Conservation (phyloP, 306 rosid genomes). For the Malus sieversii region DNA sequence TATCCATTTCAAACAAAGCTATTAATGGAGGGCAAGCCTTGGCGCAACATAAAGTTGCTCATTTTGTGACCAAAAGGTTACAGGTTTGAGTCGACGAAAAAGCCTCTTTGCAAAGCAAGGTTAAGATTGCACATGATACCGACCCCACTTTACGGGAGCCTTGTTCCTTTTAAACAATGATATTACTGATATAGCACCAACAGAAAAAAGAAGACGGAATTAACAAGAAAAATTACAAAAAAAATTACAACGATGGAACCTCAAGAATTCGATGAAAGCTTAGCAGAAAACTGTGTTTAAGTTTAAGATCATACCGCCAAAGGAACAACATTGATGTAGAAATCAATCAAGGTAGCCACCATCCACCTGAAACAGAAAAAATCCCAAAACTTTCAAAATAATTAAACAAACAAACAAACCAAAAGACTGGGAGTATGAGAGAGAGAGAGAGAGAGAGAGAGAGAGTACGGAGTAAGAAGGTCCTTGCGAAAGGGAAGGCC, state of each 20-base stretch:
- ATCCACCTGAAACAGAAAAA: constrained; percentile 54
- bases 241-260: not conserved
- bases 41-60: no score
- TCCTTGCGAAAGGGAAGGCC: constrained; percentile 62
- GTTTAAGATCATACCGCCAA: constrained; percentile 45
- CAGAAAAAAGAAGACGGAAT: not conserved
- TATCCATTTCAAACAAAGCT: not conserved
- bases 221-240: not conserved
- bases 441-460: not conserved
- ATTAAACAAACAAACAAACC: not conserved
- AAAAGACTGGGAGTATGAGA: not conserved
- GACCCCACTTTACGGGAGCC: no score
- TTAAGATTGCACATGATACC: no score
- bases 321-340: constrained; percentile 55
- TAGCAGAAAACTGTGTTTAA: not conserved
- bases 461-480: constrained; percentile 55
- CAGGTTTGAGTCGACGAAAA: no score
- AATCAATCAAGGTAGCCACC: constrained; percentile 66
- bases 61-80: no score
- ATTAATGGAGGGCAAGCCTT: not conserved
- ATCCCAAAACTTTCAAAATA: not conserved
- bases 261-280: not conserved
- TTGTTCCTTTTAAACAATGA: no score
- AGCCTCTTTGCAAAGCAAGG: no score
- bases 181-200: not conserved